Conservation (phyloP, 2,329 filamentous ascomycete genomes). For the Colletotrichum australisinense region DNA sequence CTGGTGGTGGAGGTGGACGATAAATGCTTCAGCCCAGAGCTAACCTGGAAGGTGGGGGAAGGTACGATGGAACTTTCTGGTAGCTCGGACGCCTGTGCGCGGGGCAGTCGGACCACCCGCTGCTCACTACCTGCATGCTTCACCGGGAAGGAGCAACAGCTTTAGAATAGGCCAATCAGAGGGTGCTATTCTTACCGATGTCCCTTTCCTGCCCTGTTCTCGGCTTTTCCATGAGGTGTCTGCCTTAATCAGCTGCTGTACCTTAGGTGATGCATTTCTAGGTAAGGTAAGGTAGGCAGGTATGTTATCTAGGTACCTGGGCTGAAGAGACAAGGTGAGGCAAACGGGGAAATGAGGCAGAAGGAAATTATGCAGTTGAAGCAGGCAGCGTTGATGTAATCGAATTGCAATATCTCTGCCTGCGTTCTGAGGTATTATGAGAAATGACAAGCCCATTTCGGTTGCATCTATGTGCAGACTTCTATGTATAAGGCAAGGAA, state of each 20-base stretch:
- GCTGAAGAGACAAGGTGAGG: no score
- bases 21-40: constrained; percentile 9
- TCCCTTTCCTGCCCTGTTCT: not conserved
- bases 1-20: not conserved
- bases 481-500: not conserved
- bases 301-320: no score
- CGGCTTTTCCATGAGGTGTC: no score
- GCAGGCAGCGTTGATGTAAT: not conserved
- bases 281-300: no score
- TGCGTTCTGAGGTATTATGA: not conserved
- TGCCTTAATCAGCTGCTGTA: no score
- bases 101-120: not conserved
- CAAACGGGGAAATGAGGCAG: no score
- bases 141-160: constrained; percentile 3
- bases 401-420: not conserved
- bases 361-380: not conserved
- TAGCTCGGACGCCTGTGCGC: constrained; percentile 3
- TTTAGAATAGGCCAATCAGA: not conserved
- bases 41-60: not conserved
- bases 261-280: no score
- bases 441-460: not conserved
- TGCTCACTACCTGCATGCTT: not conserved
- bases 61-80: constrained; percentile 17
- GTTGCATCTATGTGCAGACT: not conserved
- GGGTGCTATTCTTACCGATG: not conserved